phyloP scores from a whole-genome alignment of 768 basidiomycete species.

The Pluteus cervinus region DNA sequence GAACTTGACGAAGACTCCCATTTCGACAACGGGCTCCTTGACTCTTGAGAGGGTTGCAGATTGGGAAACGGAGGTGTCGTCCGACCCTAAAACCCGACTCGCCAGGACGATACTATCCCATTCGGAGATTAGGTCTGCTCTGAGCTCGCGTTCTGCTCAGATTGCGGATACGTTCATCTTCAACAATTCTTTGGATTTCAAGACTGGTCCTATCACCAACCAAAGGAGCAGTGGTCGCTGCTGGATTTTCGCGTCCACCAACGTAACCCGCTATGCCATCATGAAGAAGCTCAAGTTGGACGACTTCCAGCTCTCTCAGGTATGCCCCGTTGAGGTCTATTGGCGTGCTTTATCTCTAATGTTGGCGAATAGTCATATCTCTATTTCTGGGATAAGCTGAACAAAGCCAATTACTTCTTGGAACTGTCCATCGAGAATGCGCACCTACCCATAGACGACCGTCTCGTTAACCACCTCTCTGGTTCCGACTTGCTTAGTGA shows the following conservation, averaged over 20 bases:
- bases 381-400: constrained; percentile 96
- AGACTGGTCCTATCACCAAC: constrained; percentile 78
- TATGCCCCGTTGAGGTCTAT: constrained; percentile 17
- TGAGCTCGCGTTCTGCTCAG: constrained; percentile 56
- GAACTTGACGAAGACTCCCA: constrained; percentile 28
- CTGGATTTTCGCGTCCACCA: constrained; percentile 94
- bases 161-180: constrained; percentile 74
- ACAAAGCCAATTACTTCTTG: constrained; percentile 90
- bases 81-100: constrained; percentile 59
- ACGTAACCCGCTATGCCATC: constrained; percentile 75
- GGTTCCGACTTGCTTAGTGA: constrained; percentile 79
- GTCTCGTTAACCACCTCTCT: constrained; percentile 74
- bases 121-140: constrained; percentile 53
- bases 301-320: constrained; percentile 91
- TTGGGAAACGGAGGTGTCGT: constrained; percentile 60
- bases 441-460: constrained; percentile 74
- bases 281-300: constrained; percentile 82
- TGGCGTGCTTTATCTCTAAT: constrained; percentile 6
- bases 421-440: constrained; percentile 82
- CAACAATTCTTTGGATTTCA: constrained; percentile 74
- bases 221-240: constrained; percentile 89
- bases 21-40: constrained; percentile 57
- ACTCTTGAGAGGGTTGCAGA: constrained; percentile 47
- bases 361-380: constrained; percentile 58
- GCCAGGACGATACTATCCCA: constrained; percentile 75